These are phyloP conservation scores for Phyllosticta paracitricarpa DNA, from an alignment of 2,329 filamentous ascomycete genomes.

Conservation along the genomic window DNA sequence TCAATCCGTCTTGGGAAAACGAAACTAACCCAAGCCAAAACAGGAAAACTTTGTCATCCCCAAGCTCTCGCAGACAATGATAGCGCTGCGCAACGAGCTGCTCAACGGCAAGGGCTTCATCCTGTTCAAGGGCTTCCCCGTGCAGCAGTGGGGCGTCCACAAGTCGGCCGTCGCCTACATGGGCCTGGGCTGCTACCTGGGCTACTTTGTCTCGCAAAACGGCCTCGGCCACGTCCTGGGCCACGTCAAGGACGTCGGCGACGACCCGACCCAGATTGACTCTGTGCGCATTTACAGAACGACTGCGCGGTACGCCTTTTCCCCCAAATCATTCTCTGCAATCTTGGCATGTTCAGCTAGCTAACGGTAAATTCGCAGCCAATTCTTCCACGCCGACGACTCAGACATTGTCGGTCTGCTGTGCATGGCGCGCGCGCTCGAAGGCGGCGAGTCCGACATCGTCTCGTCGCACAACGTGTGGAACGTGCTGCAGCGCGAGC, in stretches of 20 bases:
- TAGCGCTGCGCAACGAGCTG: conserved; percentile 52
- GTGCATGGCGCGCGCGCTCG: conserved; percentile 66
- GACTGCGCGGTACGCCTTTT: conserved; percentile 48
- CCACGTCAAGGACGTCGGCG: conserved; percentile 81
- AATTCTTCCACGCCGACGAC: conserved; percentile 82
- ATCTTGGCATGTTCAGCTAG: no score
- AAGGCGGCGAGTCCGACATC: conserved; percentile 77
- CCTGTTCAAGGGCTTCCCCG: conserved; percentile 78
- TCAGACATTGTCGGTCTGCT: conserved; percentile 74
- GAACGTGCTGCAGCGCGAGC: conserved; percentile 65
- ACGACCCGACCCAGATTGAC: conserved; percentile 71
- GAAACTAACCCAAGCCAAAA: background rate
- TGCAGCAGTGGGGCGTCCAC: conserved; percentile 61
- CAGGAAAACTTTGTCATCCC: conserved; percentile 53
- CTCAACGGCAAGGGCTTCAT: conserved; percentile 83
- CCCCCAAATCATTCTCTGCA: background rate
- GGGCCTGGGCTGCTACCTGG: conserved; percentile 73
- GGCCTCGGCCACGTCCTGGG: conserved; percentile 75
- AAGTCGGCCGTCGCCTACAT: conserved; percentile 87
- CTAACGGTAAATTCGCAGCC: conserved; percentile 30
- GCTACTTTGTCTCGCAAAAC: conserved; percentile 84
- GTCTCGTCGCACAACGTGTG: conserved; percentile 71
- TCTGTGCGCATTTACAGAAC: conserved; percentile 86
- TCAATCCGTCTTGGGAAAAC: background rate
- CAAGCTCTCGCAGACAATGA: conserved; percentile 44